Evolutionary conservation across 805 yeast species (phyloP), one percentile per base, ranked within the genome.

Genomic region (Wickerhamiella nectarea): DNA sequence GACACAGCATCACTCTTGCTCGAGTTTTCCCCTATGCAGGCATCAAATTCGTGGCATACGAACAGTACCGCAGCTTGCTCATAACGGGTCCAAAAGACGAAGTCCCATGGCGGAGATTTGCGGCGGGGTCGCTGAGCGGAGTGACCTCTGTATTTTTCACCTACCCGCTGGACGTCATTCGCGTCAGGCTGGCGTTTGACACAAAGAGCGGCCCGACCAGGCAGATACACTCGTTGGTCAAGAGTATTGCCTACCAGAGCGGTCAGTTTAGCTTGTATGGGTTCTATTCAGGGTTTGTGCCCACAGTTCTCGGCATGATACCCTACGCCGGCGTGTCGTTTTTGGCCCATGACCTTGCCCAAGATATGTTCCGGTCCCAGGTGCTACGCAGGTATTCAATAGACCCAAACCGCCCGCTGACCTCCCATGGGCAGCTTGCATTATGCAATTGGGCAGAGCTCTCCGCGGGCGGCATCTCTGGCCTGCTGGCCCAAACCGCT

Each of bases 271-370:
- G 48, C 60, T 46, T 50, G 59, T 63, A 74, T 42, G 89, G 87
- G 64, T 91, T 87, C 60, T 91, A 89, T 63, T 70, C 96, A 46
- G 98, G 98, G 2, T 91, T 89, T 61, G 74, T 81, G 6, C 95
- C 98, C 15, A 91, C 98, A 0, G 78, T 91, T 36, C 55, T 87
- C 34, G 98, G 98, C 9, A 87, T 91, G 94, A 70, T 91, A 18
- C 98, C 98, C 1, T 91, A 91, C 59, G 98, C 98, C 1, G 98
- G 98, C 9, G 96, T 89, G 3, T 83, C 95, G 3, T 91, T 91
- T 56, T 82, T 86, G 64, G 82, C 95, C 3, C 97, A 91, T 62
- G 98, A 91, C 64, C 59, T 77, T 45, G 68, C 87, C 46, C 97
- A 89, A 62, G 98, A 91, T 62, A 55, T 87, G 1, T 75, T 91